A percentile compares a stretch with the other conserved stretches of the same genome.
These are phyloP conservation scores for Candida alai DNA, from an alignment of 805 yeast genomes.

Conservation along the genomic window DNA sequence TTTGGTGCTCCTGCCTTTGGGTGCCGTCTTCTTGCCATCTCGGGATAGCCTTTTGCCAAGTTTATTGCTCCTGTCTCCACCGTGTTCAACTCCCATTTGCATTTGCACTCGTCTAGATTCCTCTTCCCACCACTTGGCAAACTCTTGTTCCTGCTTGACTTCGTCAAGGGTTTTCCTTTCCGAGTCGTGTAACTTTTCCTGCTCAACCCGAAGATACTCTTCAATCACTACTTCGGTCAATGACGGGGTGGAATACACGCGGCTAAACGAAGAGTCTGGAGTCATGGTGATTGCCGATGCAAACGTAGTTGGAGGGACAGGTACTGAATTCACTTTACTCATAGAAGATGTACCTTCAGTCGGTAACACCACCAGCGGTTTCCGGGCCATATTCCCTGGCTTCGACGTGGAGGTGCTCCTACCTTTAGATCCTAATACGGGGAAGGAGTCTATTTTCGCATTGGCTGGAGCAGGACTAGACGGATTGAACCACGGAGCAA, in stretches of 20 bases:
- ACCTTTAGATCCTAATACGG: slow-evolving; percentile 16
- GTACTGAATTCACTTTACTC: background rate
- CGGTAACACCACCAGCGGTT: background rate
- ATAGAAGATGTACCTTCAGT: background rate
- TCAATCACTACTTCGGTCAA: slow-evolving; percentile 44
- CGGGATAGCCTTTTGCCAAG: slow-evolving; percentile 8
- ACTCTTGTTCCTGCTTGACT: slow-evolving; percentile 76
- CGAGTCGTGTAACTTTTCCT: slow-evolving; percentile 22
- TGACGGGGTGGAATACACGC: slow-evolving; percentile 21
- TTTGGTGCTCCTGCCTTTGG: slow-evolving; percentile 6
- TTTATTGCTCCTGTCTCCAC: slow-evolving; percentile 2
- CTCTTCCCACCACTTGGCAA: slow-evolving; percentile 84
- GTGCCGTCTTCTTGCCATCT: slow-evolving; percentile 3
- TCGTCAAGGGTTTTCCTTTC: slow-evolving; percentile 55
- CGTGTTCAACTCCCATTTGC: slow-evolving; percentile 17
- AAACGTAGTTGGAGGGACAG: too few species aligned
- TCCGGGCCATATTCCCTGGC: background rate
- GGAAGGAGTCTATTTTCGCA: slow-evolving; percentile 12
- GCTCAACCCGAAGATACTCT: slow-evolving; percentile 40
- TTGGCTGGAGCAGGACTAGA: background rate
- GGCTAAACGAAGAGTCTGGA: slow-evolving; percentile 6
- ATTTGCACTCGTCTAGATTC: slow-evolving; percentile 66
- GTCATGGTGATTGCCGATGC: slow-evolving; percentile 3
- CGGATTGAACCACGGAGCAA: slow-evolving; percentile 12
- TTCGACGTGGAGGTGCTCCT: background rate